Percentiles rank a stretch among this genome's conserved stretches.
These are phyloP conservation scores for Fusarium udum DNA, from an alignment of 2,329 filamentous ascomycete species.

Conservation along the genomic window DNA sequence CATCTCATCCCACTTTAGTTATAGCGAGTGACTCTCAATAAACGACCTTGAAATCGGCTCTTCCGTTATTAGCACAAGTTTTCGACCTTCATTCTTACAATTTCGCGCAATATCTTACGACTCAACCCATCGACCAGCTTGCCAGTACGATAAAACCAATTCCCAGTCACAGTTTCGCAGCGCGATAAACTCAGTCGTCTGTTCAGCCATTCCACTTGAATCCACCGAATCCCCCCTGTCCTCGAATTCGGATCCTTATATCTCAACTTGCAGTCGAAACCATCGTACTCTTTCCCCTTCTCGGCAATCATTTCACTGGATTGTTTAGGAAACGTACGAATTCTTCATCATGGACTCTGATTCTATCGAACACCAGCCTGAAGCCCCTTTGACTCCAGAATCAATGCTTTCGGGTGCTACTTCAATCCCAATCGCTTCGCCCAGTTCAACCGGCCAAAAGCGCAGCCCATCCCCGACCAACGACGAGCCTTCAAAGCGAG, in stretches of 20 bases:
- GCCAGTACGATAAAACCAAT: rapidly evolving
- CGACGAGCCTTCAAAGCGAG: neutral
- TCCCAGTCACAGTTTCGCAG: rapidly evolving
- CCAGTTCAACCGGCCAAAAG: neutral
- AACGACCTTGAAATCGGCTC: neutral
- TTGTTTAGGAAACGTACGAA: rapidly evolving
- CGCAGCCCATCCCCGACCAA: neutral
- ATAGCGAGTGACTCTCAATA: neutral
- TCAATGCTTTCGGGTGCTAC: rapidly evolving
- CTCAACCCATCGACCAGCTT: neutral
- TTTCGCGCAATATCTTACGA: rapidly evolving
- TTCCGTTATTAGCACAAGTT: neutral
- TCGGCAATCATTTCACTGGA: neutral
- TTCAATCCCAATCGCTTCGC: neutral
- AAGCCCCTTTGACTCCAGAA: neutral
- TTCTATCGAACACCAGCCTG: rapidly evolving
- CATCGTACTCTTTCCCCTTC: rapidly evolving
- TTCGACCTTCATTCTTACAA: neutral
- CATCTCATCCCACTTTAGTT: no score
- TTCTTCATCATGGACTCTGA: neutral
- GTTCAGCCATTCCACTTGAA: rapidly evolving
- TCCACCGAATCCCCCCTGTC: no score
- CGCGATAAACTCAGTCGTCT: neutral
- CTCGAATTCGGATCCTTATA: neutral
- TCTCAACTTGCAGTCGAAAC: rapidly evolving